phyloP scores from a whole-genome alignment of 495 filamentous ascomycete species.

The Trichoderma orchidacearum region DNA sequence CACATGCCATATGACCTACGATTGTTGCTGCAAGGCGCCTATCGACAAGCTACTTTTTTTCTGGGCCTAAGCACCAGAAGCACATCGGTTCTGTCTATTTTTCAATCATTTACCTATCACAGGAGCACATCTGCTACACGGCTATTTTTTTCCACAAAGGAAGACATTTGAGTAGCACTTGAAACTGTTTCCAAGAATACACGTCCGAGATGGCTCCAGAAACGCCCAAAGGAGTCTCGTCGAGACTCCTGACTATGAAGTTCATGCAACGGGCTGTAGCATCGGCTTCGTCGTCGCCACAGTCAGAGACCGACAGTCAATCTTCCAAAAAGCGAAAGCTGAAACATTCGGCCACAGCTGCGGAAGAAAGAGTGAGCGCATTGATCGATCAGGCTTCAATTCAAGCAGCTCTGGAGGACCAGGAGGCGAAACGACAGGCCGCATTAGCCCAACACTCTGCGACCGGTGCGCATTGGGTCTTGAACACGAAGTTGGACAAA shows the following conservation, averaged over 20 bases:
- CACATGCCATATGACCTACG: too few species aligned
- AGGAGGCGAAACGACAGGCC: slow-evolving; percentile 59
- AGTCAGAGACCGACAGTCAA: slow-evolving; percentile 21
- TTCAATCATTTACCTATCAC: not conserved
- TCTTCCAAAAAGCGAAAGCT: slow-evolving; percentile 42
- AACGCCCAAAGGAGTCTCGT: slow-evolving; percentile 66
- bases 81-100: too few species aligned
- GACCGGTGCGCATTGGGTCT: slow-evolving; percentile 79
- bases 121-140: not conserved
- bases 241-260: slow-evolving; percentile 88
- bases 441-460: slow-evolving; percentile 58
- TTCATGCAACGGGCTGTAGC: slow-evolving; percentile 94
- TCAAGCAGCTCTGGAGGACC: slow-evolving; percentile 54
- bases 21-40: not conserved
- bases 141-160: not conserved
- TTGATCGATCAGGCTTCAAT: slow-evolving; percentile 38
- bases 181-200: not conserved
- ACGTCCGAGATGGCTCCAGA: slow-evolving; percentile 9
- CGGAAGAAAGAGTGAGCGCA: slow-evolving; percentile 6
- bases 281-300: slow-evolving; percentile 28
- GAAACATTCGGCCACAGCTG: slow-evolving; percentile 3
- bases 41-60: not conserved
- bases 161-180: not conserved
- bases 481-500: slow-evolving; percentile 26
- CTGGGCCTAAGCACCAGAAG: too few species aligned